A percentile compares a stretch with the other conserved stretches of the same genome.
phyloP scores from a whole-genome alignment of 805 yeast genomes.

The Cyberlindnera saturnus region DNA sequence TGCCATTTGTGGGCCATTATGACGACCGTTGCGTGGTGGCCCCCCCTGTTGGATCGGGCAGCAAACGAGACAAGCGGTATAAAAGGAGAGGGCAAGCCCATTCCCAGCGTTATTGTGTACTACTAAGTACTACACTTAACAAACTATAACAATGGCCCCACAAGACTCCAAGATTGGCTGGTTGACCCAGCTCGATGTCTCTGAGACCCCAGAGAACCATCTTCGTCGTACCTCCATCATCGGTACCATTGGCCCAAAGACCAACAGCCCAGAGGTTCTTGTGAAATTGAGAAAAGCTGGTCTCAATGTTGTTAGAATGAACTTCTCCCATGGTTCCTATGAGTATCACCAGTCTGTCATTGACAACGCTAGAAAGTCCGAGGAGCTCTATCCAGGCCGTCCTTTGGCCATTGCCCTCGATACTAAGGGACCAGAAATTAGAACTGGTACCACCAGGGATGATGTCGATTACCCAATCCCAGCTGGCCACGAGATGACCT shows the following conservation, averaged over 20 bases:
- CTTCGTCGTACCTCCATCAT: conserved; percentile 88
- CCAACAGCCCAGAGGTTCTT: conserved; percentile 82
- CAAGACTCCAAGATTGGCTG: conserved; percentile 24
- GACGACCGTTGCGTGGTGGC: conserved; percentile 2
- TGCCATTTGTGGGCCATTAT: no score
- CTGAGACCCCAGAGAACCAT: conserved; percentile 24
- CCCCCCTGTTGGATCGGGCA: not conserved
- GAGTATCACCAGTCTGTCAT: conserved; percentile 96
- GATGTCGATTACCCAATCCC: conserved; percentile 77
- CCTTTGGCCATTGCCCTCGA: conserved; percentile 98
- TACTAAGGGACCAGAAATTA: conserved; percentile 99
- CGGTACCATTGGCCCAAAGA: conserved; percentile 98
- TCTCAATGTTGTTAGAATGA: conserved; percentile 96
- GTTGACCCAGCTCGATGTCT: conserved; percentile 22
- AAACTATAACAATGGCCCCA: conserved; percentile 7
- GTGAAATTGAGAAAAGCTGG: conserved; percentile 94
- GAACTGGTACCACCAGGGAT: conserved; percentile 91
- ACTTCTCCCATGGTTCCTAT: conserved; percentile 97
- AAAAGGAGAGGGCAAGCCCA: not conserved
- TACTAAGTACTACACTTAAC: not conserved
- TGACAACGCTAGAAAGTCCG: conserved; percentile 95
- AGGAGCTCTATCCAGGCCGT: conserved; percentile 85
- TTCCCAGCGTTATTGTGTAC: no score
- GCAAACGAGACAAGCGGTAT: not conserved
- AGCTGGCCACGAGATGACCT: conserved; percentile 84